phyloP scores from a whole-genome alignment of 805 yeast genomes.

The Metschnikowia peoriensis region DNA sequence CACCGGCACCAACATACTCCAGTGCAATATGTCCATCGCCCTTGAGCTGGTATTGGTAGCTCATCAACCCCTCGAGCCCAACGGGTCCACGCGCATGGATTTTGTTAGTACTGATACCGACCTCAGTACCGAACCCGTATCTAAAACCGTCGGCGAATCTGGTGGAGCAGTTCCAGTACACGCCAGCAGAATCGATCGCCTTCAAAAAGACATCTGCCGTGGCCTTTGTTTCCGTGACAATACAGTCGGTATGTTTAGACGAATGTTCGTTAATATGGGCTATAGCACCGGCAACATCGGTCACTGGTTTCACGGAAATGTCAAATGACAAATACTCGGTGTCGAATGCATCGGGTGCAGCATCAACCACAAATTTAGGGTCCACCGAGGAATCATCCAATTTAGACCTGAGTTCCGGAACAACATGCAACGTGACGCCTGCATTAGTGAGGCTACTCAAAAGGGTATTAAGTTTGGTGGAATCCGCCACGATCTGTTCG shows the following conservation, averaged over 20 bases:
- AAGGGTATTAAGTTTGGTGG: conserved; percentile 23
- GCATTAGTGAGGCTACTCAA: conserved; percentile 49
- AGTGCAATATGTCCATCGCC: conserved; percentile 93
- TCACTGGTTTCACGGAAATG: conserved; percentile 68
- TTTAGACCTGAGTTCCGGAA: conserved; percentile 45
- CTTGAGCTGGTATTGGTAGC: conserved; percentile 88
- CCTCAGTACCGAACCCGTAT: conserved; percentile 98
- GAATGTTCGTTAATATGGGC: conserved; percentile 85
- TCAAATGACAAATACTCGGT: conserved; percentile 83
- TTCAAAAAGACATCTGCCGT: conserved; percentile 75
- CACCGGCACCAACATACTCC: conserved; percentile 93
- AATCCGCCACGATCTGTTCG: conserved; percentile 32
- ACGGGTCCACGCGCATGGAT: conserved; percentile 99
- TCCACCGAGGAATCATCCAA: conserved; percentile 18
- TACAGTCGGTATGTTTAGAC: conserved; percentile 94
- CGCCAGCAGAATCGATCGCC: conserved; percentile 93
- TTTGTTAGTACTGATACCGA: conserved; percentile 94
- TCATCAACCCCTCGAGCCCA: conserved; percentile 93
- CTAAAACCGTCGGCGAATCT: conserved; percentile 98
- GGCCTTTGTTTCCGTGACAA: conserved; percentile 71
- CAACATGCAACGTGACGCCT: conserved; percentile 73
- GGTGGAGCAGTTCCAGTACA: conserved; percentile 96
- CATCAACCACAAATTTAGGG: conserved; percentile 40
- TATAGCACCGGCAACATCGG: conserved; percentile 68
- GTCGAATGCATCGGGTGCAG: conserved; percentile 68